Conservation (phyloP, 768 basidiomycete genomes). For the Holtermanniella nyarrowii region DNA sequence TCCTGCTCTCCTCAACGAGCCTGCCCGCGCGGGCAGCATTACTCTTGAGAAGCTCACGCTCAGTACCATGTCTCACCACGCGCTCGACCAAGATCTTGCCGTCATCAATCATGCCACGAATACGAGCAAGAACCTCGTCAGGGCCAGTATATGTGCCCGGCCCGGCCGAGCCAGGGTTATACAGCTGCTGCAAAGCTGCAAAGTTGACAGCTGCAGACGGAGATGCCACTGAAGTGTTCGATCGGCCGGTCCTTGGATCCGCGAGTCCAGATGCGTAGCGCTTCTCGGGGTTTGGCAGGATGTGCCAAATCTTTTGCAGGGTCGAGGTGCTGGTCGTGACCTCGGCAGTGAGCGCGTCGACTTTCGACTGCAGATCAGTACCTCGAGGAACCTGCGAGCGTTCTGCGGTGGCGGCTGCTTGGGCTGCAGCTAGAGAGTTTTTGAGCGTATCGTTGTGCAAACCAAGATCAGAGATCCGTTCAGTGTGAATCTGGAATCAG, state of each 20-base stretch:
- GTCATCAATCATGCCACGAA: slow-evolving; percentile 71
- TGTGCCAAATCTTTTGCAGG: slow-evolving; percentile 51
- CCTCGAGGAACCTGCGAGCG: slow-evolving; percentile 5
- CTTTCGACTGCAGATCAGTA: slow-evolving; percentile 19
- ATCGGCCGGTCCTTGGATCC: slow-evolving; percentile 39
- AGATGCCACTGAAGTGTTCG: slow-evolving; percentile 39
- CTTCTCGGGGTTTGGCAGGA: slow-evolving; percentile 74
- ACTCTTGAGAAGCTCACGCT: slow-evolving; percentile 81
- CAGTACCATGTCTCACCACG: slow-evolving; percentile 71
- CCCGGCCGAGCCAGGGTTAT: slow-evolving; percentile 45
- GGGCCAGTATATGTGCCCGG: slow-evolving; percentile 59
- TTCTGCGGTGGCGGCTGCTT: slow-evolving; percentile 13
- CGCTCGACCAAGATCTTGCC: slow-evolving; percentile 75
- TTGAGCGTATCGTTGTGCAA: slow-evolving; percentile 34
- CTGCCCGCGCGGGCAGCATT: slow-evolving; percentile 87
- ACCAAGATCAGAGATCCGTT: slow-evolving; percentile 26
- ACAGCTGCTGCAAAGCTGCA: slow-evolving; percentile 71
- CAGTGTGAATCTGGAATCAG: slow-evolving; percentile 15
- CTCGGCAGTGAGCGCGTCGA: slow-evolving; percentile 43
- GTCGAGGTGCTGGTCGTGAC: slow-evolving; percentile 53
- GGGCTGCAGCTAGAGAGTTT: slow-evolving; percentile 28
- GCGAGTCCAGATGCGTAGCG: slow-evolving; percentile 48
- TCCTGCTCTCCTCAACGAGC: slow-evolving; percentile 69
- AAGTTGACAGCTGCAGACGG: slow-evolving; percentile 65
- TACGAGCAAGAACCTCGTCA: slow-evolving; percentile 64